A percentile compares a stretch with the other conserved stretches of the same genome.
These are phyloP conservation scores for Lentinula boryana DNA, from an alignment of 768 basidiomycete species.

Conservation along the genomic window DNA sequence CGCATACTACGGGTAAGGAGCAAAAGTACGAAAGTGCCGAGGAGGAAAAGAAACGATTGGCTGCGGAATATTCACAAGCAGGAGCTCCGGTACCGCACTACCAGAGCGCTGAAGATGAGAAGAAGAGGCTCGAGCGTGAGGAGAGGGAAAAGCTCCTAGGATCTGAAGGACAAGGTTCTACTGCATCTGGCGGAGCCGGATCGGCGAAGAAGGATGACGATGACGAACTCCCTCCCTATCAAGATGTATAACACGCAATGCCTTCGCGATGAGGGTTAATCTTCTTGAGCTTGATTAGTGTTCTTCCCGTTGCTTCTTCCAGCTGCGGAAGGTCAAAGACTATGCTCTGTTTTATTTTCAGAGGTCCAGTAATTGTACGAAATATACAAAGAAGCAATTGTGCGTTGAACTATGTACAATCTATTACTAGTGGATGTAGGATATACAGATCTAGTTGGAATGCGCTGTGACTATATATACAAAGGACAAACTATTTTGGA, in stretches of 20 bases:
- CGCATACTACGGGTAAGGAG: slow-evolving; percentile 10
- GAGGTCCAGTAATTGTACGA: neutral
- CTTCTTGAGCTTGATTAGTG: neutral
- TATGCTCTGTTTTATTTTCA: neutral
- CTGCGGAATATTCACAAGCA: slow-evolving; percentile 23
- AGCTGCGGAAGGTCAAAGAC: neutral
- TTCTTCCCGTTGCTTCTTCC: neutral
- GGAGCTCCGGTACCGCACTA: slow-evolving; percentile 14
- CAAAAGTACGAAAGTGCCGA: slow-evolving; percentile 43
- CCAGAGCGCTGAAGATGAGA: slow-evolving; percentile 60
- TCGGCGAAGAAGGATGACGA: slow-evolving; percentile 24
- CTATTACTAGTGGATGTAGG: neutral
- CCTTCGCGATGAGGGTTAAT: neutral
- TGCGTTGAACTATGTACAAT: neutral
- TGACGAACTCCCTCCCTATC: slow-evolving; percentile 40
- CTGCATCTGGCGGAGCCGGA: slow-evolving; percentile 13
- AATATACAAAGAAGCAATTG: neutral
- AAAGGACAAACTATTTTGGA: no score
- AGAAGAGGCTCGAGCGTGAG: slow-evolving; percentile 57
- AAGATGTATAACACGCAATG: slow-evolving; percentile 5
- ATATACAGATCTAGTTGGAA: neutral
- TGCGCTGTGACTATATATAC: no score
- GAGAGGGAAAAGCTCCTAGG: slow-evolving; percentile 51
- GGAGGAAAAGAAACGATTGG: slow-evolving; percentile 63
- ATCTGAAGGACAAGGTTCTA: slow-evolving; percentile 7